Conservation (phyloP, 495 filamentous ascomycete genomes). For the Talaromyces trachyspermus region DNA sequence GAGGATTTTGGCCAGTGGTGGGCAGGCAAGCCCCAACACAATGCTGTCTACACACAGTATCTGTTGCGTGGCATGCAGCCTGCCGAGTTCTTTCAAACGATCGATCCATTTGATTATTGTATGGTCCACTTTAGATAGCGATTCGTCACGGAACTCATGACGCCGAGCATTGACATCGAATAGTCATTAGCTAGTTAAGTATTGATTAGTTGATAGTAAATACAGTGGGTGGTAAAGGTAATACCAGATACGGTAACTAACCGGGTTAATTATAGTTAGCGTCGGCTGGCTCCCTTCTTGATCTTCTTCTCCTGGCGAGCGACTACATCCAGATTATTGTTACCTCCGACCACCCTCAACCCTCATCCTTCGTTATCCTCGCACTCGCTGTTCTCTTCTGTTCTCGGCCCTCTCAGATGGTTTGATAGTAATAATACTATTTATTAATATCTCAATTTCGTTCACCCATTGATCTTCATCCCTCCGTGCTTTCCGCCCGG, state of each 20-base stretch:
- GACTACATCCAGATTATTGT: slow-evolving; percentile 22
- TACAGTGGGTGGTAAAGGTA: too few species aligned
- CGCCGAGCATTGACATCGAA: too few species aligned
- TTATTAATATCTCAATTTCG: slow-evolving; percentile 26
- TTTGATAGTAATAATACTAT: slow-evolving; percentile 12
- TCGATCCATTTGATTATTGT: background rate
- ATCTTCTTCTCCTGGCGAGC: slow-evolving; percentile 15
- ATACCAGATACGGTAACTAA: background rate
- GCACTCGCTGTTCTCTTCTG: slow-evolving; percentile 17
- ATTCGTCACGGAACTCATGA: too few species aligned
- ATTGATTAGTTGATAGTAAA: too few species aligned
- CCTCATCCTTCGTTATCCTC: slow-evolving; percentile 15
- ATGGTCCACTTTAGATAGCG: too few species aligned
- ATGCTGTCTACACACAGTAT: too few species aligned
- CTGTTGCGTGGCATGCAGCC: too few species aligned
- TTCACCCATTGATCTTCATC: slow-evolving; percentile 31
- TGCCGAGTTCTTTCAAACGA: background rate
- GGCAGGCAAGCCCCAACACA: too few species aligned
- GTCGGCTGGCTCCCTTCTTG: too few species aligned
- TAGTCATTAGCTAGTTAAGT: too few species aligned
- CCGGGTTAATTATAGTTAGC: too few species aligned
- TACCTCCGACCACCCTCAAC: slow-evolving; percentile 20
- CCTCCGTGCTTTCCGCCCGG: slow-evolving; percentile 18
- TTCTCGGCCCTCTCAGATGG: slow-evolving; percentile 20
- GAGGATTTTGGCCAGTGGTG: slow-evolving; percentile 3